phyloP scores from a whole-genome alignment of 192 early-diverging fungal species.

The Backusella luteola region DNA sequence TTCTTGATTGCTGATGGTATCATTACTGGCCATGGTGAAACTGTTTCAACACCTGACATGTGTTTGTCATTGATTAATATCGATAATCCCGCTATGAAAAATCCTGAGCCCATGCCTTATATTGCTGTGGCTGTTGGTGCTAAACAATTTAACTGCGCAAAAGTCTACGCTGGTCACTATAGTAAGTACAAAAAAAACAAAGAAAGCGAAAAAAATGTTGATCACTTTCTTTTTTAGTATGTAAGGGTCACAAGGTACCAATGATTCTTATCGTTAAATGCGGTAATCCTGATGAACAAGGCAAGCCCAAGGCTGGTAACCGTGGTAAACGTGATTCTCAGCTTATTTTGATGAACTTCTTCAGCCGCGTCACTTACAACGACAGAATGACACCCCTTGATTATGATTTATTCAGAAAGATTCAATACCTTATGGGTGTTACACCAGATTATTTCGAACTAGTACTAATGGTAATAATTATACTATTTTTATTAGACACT shows the following conservation, averaged over 20 bases:
- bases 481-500: neutral
- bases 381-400: slow-evolving; percentile 91
- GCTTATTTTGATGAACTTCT: slow-evolving; percentile 95
- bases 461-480: slow-evolving; percentile 65
- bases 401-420: slow-evolving; percentile 89
- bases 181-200: slow-evolving; percentile 22
- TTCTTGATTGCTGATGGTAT: slow-evolving; percentile 93
- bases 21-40: slow-evolving; percentile 83
- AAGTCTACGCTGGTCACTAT: slow-evolving; percentile 81
- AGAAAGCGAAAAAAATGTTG: neutral
- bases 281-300: slow-evolving; percentile 65
- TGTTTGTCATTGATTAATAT: slow-evolving; percentile 74
- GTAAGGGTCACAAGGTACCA: slow-evolving; percentile 64
- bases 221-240: slow-evolving; percentile 24
- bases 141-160: slow-evolving; percentile 76
- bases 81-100: slow-evolving; percentile 50
- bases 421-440: slow-evolving; percentile 79
- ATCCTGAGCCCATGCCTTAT: slow-evolving; percentile 71
- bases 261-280: slow-evolving; percentile 72
- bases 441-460: slow-evolving; percentile 86
- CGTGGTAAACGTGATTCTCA: slow-evolving; percentile 97
- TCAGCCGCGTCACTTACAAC: slow-evolving; percentile 80
- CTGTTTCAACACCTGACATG: slow-evolving; percentile 77
- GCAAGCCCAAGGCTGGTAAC: slow-evolving; percentile 81
- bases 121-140: slow-evolving; percentile 74